Base-by-base conservation (phyloP, 768 basidiomycete species). In the Sutorius australiensis region DNA sequence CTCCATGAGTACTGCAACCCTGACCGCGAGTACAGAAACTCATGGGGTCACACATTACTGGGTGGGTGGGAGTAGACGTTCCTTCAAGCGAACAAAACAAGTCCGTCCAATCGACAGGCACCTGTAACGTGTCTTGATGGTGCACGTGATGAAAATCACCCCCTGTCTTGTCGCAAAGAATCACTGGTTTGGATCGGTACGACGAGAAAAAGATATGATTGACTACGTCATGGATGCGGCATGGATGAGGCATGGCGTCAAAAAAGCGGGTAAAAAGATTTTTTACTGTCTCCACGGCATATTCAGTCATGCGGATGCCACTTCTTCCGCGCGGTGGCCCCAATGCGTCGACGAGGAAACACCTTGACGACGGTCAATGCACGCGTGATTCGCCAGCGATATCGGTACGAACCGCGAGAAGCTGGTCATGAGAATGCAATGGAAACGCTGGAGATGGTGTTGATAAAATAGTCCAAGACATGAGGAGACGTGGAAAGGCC, bases 111-210 rank as follows among this genome's bases (percentile, higher is more conserved):
- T 12, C 8, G 14, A 9, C 21, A 16, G 39, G 21, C 39, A 24
- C 6, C 3, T 8, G 8, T 24, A 9, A n/a, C 54, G 46, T 16
- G 53, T 48, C 28, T 19, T 10, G 36, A 17, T 1, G 9, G 41
- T 4, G 13, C 57, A 58, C 50, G 57, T 58, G 57, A 59, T 19
- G 37, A 58, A 59, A 59, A 58, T 59, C 16, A 58, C 21, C 57
- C 42, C 56, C 56, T 58, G 56, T 34, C 10, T 28, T 12, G 19
- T 8, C 8, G n/a, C 14, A 21, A 31, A 14, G 5, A 10, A 13
- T 5, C 2, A 5, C n/a, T n/a, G n/a, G n/a, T n/a, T n/a, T n/a
- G n/a, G n/a, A n/a, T n/a, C n/a, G n/a, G 24, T 24, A 24, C 2
- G 24, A 24, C 24, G 24, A 24, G 24, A 24, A 24, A 24, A 24